Percentiles rank a stretch among this genome's conserved stretches.
Conservation (phyloP, 306 rosid genomes). For the Vigna nakashimae region DNA sequence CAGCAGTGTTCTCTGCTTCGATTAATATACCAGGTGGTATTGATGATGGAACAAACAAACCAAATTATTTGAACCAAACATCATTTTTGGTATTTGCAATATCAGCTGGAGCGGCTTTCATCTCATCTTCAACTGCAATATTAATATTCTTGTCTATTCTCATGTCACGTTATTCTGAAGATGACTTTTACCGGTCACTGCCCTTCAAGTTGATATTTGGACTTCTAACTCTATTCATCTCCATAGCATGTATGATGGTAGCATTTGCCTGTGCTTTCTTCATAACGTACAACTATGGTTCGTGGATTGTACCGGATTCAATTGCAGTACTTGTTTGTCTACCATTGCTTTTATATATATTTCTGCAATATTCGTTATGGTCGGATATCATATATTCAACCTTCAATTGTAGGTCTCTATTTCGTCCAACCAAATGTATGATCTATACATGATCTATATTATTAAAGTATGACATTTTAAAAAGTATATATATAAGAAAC, state of each 20-base stretch:
- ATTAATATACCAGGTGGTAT: slow-evolving; percentile 49
- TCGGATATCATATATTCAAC: slow-evolving; percentile 50
- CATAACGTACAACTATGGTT: slow-evolving; percentile 22
- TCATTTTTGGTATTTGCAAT: slow-evolving; percentile 41
- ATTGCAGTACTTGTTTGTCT: too few species aligned
- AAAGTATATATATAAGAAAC: too few species aligned
- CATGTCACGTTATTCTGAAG: slow-evolving; percentile 51
- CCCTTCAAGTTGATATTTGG: slow-evolving; percentile 60
- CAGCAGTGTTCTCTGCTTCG: slow-evolving; percentile 49
- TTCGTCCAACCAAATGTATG: slow-evolving; percentile 27
- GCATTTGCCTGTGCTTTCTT: slow-evolving; percentile 54
- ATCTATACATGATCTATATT: too few species aligned
- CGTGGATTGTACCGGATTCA: too few species aligned
- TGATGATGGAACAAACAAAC: neutral
- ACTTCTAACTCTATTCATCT: slow-evolving; percentile 36
- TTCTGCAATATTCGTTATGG: slow-evolving; percentile 36
- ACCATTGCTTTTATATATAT: slow-evolving; percentile 37
- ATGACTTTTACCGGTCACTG: slow-evolving; percentile 52
- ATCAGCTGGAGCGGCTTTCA: slow-evolving; percentile 53
- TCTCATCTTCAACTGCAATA: slow-evolving; percentile 54
- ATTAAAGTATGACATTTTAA: too few species aligned
- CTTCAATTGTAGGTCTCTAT: slow-evolving; percentile 22
- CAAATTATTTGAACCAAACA: slow-evolving; percentile 21
- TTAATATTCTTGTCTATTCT: slow-evolving; percentile 57
- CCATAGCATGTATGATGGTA: slow-evolving; percentile 55